phyloP scores from a whole-genome alignment of 768 basidiomycete genomes.

The Sporobolomyces pararoseus region DNA sequence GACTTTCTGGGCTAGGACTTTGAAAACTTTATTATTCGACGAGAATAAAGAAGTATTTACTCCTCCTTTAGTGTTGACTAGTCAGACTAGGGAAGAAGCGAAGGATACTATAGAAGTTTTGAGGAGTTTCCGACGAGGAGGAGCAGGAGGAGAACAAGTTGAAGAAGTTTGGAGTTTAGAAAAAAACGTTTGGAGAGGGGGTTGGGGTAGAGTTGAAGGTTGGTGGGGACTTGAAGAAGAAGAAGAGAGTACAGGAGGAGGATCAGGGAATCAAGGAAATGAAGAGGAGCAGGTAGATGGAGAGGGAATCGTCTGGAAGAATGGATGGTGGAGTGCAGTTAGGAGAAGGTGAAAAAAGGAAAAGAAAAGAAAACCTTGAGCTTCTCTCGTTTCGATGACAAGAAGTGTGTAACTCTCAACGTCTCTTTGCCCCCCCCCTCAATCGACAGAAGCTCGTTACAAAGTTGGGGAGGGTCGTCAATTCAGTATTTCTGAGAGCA shows the following conservation, averaged over 20 bases:
- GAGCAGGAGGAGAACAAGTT: neutral
- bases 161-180: neutral
- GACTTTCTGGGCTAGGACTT: neutral
- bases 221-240: constrained; percentile 15
- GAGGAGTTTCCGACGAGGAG: neutral
- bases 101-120: neutral
- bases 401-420: too few relatives aligned
- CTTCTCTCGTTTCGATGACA: too few relatives aligned
- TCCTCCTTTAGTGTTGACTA: neutral
- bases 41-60: too few relatives aligned
- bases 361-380: too few relatives aligned
- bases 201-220: constrained; percentile 22
- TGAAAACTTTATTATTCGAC: neutral
- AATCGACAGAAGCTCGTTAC: too few relatives aligned
- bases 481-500: too few relatives aligned
- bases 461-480: too few relatives aligned
- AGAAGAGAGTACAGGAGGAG: too few relatives aligned
- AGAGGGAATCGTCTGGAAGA: constrained; percentile 10
- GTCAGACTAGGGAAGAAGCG: neutral
- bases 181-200: constrained; percentile 29
- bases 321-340: constrained; percentile 12
- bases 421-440: too few relatives aligned
- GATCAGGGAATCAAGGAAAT: too few relatives aligned
- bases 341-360: neutral
- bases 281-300: neutral